phyloP scores from a whole-genome alignment of 441 rosid species.

The Cnidoscolus chayamansa region DNA sequence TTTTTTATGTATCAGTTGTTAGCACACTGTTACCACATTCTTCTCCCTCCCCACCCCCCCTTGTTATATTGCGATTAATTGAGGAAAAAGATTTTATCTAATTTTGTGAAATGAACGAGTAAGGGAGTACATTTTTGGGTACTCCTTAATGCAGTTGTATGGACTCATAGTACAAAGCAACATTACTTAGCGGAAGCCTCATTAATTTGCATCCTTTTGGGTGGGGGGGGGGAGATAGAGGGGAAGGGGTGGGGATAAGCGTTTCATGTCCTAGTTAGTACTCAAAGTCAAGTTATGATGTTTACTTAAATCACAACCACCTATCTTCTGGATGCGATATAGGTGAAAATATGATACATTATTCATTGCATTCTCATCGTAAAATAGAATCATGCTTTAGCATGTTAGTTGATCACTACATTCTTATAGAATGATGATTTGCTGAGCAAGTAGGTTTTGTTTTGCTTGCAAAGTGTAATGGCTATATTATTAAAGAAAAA shows the following conservation, averaged over 20 bases:
- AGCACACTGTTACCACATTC: neutral
- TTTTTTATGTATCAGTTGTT: neutral
- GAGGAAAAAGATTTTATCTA: neutral
- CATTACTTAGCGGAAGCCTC: neutral
- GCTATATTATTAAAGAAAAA: neutral
- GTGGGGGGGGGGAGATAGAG: no score
- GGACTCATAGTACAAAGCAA: neutral
- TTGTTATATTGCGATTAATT: neutral
- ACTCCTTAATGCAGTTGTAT: neutral
- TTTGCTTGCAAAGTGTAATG: neutral
- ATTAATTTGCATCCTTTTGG: neutral
- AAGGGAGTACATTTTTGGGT: neutral
- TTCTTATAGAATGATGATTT: neutral
- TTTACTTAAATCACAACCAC: neutral
- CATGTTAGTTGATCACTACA: neutral
- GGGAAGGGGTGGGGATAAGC: neutral
- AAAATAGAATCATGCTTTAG: neutral
- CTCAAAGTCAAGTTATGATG: neutral
- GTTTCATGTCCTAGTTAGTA: neutral
- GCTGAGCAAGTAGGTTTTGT: neutral
- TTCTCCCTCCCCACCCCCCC: no score
- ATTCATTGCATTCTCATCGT: neutral
- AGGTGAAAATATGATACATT: neutral
- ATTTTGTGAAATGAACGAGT: neutral
- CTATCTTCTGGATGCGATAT: neutral